Evolutionary conservation across 176 grass and related monocot genomes (phyloP), one percentile per base, ranked within the genome.

Genomic region (Guadua angustifolia): DNA sequence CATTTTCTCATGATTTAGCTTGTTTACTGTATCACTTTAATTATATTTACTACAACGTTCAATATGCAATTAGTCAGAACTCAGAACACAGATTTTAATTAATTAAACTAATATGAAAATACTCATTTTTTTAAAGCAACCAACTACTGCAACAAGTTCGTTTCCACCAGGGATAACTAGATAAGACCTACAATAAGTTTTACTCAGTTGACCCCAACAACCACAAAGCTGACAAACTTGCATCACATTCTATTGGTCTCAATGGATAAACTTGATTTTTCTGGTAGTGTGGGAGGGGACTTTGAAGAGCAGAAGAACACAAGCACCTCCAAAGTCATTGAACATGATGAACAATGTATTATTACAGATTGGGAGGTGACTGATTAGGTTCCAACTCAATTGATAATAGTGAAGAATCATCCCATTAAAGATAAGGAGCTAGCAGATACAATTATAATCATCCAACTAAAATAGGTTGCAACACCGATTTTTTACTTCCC

Each of bases 1-100:
- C 51, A 44, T 85, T 85, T 75, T 61, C 4, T 38, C 64, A 71
- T 75, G 36, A 77, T 74, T 44, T 63, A 79, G 53, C n/a, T 74
- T 52, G 21, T 81, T 59, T 69, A 39, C 0, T 5, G 47, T 53
- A 67, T 81, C 13, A 35, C 44, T 81, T 75, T 63, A 75, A 53
- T 74, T 76, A 33, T 19, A 15, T 55, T 84, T 66, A 21, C 36
- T 66, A 21, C 52, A 72, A 5, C 6, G 22, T 55, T 45, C 3
- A 66, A 83, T 21, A 79, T 14, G 10, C 29, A 29, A 29, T 29
- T 29, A 36, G 35, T 36, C 35, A 36, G 1, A 36, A 36, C 35
- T 40, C 11, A 84, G 45, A 72, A 79, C 33, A 84, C 3, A 78
- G 74, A 47, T 19, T 26, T 51, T 74, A n/a, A 36, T 22, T 67